phyloP scores from a whole-genome alignment of 208 protist species.

The Trypanosoma platydactyli region DNA sequence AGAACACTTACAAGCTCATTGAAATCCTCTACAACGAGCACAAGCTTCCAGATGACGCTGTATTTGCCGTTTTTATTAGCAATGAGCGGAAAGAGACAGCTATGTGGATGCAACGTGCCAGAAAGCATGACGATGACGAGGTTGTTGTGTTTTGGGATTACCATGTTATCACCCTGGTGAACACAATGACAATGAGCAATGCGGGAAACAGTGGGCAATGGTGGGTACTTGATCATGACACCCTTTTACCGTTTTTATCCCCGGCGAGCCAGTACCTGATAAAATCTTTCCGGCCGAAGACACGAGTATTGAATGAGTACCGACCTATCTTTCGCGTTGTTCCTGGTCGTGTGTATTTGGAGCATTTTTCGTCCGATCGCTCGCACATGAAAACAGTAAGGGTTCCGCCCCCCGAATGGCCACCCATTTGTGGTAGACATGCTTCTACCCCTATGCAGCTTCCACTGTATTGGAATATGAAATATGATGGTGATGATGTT shows the following conservation, averaged over 20 bases:
- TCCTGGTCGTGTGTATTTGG: constrained; percentile 18
- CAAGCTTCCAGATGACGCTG: constrained; percentile 8
- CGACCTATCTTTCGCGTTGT: constrained; percentile 24
- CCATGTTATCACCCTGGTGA: constrained; percentile 26
- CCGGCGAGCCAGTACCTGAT: constrained; percentile 12
- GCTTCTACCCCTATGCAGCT: constrained; percentile 16
- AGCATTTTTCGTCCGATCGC: constrained; percentile 27
- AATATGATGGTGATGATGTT: background rate
- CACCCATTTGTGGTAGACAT: constrained; percentile 15
- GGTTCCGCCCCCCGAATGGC: constrained; percentile 18
- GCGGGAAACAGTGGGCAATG: background rate
- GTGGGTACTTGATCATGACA: constrained; percentile 28
- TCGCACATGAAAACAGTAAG: constrained; percentile 23
- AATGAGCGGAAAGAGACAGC: constrained; percentile 15
- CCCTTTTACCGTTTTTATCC: constrained; percentile 17
- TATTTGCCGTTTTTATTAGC: constrained; percentile 36
- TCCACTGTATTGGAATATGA: constrained; percentile 19
- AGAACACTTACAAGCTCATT: constrained; percentile 32
- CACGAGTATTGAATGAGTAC: constrained; percentile 4
- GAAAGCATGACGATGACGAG: background rate
- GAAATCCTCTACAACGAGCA: constrained; percentile 17
- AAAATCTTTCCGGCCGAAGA: constrained; percentile 18
- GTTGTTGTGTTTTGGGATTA: constrained; percentile 29
- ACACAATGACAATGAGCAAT: background rate
- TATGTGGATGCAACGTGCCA: constrained; percentile 28